Percentiles rank a stretch among this genome's conserved stretches.
Evolutionary conservation across 192 early-diverging fungal genomes (phyloP).

Genomic region (Umbelopsis sp.): DNA sequence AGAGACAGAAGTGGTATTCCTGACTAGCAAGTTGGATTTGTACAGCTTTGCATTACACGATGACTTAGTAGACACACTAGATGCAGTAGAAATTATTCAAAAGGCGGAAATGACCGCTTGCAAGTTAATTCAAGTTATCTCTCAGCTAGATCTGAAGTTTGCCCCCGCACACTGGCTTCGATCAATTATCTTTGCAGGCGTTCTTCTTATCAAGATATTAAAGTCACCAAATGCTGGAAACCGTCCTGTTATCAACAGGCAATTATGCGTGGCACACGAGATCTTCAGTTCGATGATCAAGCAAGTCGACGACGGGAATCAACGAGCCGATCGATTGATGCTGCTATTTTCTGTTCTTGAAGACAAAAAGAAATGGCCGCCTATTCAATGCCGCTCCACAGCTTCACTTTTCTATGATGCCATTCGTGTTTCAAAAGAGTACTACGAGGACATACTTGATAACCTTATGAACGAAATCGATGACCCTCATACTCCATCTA

Average conservation of each 20-base stretch:
- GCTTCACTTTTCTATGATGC: neutral
- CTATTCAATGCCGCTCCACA: neutral
- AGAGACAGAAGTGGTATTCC: neutral
- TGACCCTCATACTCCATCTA: neutral
- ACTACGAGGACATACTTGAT: conserved; percentile 2
- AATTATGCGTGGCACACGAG: neutral
- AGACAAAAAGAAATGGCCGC: conserved; percentile 7
- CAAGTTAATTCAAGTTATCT: neutral
- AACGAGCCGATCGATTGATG: neutral
- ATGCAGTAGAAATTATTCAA: neutral
- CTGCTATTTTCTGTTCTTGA: neutral
- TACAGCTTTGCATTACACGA: neutral
- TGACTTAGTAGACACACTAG: neutral
- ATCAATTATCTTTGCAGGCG: neutral
- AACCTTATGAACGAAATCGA: neutral
- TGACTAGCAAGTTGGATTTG: neutral
- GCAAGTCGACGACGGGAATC: neutral
- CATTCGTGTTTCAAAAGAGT: conserved; percentile 3
- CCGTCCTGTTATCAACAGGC: neutral
- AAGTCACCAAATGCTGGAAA: neutral
- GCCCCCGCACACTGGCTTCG: neutral
- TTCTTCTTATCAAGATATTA: conserved; percentile 1
- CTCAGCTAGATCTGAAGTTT: neutral
- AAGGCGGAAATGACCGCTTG: neutral
- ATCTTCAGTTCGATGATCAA: neutral